Percentiles rank a stretch among this genome's conserved stretches.
phyloP scores from a whole-genome alignment of 2,329 filamentous ascomycete species.

The Phoma herbarum region DNA sequence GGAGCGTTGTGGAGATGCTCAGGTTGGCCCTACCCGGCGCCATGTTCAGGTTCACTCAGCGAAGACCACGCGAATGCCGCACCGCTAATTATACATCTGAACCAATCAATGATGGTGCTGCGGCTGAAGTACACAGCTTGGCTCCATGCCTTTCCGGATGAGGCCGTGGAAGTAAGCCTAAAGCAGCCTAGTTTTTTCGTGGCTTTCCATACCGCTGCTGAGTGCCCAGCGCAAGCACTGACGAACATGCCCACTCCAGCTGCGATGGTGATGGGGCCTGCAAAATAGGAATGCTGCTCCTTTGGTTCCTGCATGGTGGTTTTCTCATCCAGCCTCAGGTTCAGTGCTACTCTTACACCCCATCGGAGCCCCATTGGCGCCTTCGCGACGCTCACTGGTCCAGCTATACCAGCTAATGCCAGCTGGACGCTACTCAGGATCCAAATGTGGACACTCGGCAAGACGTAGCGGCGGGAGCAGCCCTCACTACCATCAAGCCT shows the following conservation, averaged over 20 bases:
- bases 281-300: conserved; percentile 40
- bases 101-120: conserved; percentile 40
- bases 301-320: conserved; percentile 39
- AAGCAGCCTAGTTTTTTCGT: conserved; percentile 24
- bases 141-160: conserved; percentile 39
- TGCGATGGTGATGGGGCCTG: conserved; percentile 39
- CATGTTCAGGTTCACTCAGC: conserved; percentile 41
- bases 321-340: conserved; percentile 27
- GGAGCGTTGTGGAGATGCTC: conserved; percentile 37
- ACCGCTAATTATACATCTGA: conserved; percentile 42
- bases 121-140: conserved; percentile 32
- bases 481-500: conserved; percentile 46
- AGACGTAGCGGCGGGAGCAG: conserved; percentile 49
- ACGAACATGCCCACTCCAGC: conserved; percentile 41
- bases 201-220: conserved; percentile 42
- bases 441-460: conserved; percentile 50
- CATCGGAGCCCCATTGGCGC: conserved; percentile 36
- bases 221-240: conserved; percentile 40
- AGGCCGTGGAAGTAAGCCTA: conserved; percentile 31
- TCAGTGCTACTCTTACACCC: conserved; percentile 44
- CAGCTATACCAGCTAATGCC: conserved; percentile 35
- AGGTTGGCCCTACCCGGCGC: conserved; percentile 36
- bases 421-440: conserved; percentile 50
- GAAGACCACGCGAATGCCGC: conserved; percentile 43
- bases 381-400: conserved; percentile 48